Evolutionary conservation across 352 stramenopile species (phyloP), one percentile per base, ranked within the genome.

Genomic region (Phytophthora macrochlamydospora): DNA sequence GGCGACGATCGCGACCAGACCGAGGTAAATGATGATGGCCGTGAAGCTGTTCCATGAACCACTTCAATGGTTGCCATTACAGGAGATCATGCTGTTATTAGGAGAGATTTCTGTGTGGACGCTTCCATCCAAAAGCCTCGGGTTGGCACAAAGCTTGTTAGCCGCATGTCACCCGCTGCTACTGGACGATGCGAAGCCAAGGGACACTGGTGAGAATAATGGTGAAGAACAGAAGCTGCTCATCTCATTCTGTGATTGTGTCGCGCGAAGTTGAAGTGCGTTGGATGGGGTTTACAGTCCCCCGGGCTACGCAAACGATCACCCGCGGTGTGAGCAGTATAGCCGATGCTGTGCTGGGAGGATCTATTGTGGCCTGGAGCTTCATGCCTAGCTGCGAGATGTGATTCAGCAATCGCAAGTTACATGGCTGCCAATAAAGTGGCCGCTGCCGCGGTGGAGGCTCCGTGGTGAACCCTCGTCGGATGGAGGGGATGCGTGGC

Each of bases 31-130:
- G 49, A 73, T 2, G 18, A 24, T 24, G 18, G 18, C 18, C 0
- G 18, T 24, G 18, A 24, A 24, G 44, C 65, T 11, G 42, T 61
- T 42, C 56, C 57, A 13, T 6, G 43, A 9, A 14, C 52, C 8
- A 52, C 33, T 9, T 3, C 49, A 11, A 42, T 56, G 3, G 37
- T 70, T 8, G 54, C 62, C 24, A 64, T 62, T 42, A 31, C 56
- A 75, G 7, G 62, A 76, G n/a, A 49, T 81, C 42, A 57, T 76
- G 56, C 44, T 74, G 4, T n/a, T 74, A 29, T 51, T 81, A 56
- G 40, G 49, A 4, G 71, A 76, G 49, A 58, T 81, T 7, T 61
- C 54, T 18, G 61, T 81, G 37, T 81, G 69, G 69, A 43, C 63
- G 31, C 62, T 81, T 1, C 62, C 65, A 7, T 44, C 53, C 2